Percentiles rank a stretch among this genome's conserved stretches.
phyloP scores from a whole-genome alignment of 805 yeast genomes.

The Yamadazyma kitorensis region DNA sequence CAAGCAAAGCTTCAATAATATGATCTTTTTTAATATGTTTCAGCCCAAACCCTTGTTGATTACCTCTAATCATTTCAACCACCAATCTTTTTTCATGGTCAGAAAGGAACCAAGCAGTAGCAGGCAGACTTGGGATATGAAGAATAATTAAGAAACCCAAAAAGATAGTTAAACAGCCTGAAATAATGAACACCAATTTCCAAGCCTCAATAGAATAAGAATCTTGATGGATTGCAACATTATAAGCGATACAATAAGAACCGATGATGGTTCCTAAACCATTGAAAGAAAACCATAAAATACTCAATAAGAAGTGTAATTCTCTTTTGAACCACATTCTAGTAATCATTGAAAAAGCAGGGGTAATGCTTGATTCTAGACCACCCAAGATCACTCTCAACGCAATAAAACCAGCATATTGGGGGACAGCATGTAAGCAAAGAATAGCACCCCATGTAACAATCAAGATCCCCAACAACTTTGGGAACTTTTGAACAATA shows the following conservation, averaged over 20 bases:
- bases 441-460: constrained; percentile 63
- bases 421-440: constrained; percentile 50
- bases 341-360: constrained; percentile 36
- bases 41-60: constrained; percentile 45
- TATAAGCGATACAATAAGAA: constrained; percentile 52
- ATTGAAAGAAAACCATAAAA: constrained; percentile 35
- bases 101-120: constrained; percentile 37
- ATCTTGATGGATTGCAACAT: constrained; percentile 38
- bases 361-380: constrained; percentile 40
- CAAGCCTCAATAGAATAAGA: constrained; percentile 49
- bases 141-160: constrained; percentile 46
- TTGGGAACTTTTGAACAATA: constrained; percentile 54
- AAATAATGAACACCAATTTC: constrained; percentile 57
- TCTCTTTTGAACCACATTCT: constrained; percentile 33
- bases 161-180: constrained; percentile 56
- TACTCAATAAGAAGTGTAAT: constrained; percentile 33
- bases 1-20: constrained; percentile 32
- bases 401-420: constrained; percentile 36
- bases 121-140: constrained; percentile 40
- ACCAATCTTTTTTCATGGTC: constrained; percentile 32
- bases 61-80: constrained; percentile 27
- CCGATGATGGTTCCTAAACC: constrained; percentile 41
- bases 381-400: constrained; percentile 37
- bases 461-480: constrained; percentile 45
- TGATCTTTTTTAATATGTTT: constrained; percentile 35